phyloP scores from a whole-genome alignment of 2,329 filamentous ascomycete species.

The Cladosporium halotolerans region DNA sequence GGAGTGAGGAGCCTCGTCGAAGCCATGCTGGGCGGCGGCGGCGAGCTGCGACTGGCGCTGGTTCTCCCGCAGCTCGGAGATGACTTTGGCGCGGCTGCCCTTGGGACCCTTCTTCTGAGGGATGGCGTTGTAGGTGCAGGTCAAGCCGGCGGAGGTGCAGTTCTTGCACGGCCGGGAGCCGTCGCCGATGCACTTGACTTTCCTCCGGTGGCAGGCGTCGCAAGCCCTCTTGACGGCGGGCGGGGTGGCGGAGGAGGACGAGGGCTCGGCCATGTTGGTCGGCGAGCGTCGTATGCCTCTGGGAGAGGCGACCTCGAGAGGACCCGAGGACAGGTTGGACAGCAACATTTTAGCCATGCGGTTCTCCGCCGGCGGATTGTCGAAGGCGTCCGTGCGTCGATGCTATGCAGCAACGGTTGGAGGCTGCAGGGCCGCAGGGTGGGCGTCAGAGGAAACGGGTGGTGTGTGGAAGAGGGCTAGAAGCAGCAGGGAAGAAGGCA shows the following conservation, averaged over 20 bases:
- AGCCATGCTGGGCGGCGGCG: constrained; percentile 31
- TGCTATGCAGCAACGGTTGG: constrained; percentile 1
- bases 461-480: background rate
- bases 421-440: background rate
- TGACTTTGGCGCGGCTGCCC: constrained; percentile 55
- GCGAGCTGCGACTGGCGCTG: constrained; percentile 41
- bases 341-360: constrained; percentile 12
- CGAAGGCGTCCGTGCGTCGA: constrained; percentile 7
- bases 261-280: constrained; percentile 7
- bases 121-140: constrained; percentile 59
- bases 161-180: constrained; percentile 53
- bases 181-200: constrained; percentile 48
- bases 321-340: constrained; percentile 10
- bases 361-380: background rate
- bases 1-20: constrained; percentile 37
- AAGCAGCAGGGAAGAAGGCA: constrained; percentile 3
- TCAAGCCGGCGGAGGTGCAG: constrained; percentile 52
- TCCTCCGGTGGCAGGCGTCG: constrained; percentile 41
- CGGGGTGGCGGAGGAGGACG: constrained; percentile 14
- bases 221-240: constrained; percentile 27
- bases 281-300: constrained; percentile 9
- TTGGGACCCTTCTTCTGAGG: constrained; percentile 60
- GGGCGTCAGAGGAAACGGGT: background rate
- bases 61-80: constrained; percentile 54
- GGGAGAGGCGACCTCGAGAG: constrained; percentile 10